Conservation (phyloP, 192 early-diverging fungal species). For the Lobosporangium transversale region DNA sequence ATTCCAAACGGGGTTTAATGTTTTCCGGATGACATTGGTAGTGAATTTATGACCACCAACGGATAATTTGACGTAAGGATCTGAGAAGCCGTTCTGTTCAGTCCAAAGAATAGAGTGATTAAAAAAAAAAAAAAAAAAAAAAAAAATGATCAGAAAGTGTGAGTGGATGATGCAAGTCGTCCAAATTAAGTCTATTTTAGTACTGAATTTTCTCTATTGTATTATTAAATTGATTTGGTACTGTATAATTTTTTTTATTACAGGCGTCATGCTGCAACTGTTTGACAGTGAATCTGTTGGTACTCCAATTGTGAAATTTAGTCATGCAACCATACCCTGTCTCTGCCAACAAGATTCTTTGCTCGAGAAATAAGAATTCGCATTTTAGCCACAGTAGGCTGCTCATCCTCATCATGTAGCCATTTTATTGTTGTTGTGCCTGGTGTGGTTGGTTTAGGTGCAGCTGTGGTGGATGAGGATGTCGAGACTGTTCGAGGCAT, state of each 20-base stretch:
- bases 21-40: conserved; percentile 70
- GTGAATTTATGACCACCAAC: conserved; percentile 48
- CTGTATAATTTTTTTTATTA: conserved; percentile 4
- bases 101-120: too few species aligned
- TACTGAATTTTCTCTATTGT: too few species aligned
- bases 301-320: neutral
- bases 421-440: neutral
- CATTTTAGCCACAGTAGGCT: conserved; percentile 11
- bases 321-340: conserved; percentile 34
- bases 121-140: neutral
- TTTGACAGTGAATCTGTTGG: too few species aligned
- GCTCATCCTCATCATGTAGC: conserved; percentile 24
- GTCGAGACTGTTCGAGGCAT: conserved; percentile 19
- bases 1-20: conserved; percentile 77
- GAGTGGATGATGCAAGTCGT: too few species aligned
- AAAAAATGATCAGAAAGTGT: neutral
- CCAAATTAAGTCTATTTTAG: too few species aligned
- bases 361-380: conserved; percentile 34
- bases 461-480: conserved; percentile 10
- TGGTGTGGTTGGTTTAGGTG: conserved; percentile 7
- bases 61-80: conserved; percentile 44
- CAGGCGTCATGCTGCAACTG: too few species aligned
- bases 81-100: conserved; percentile 40
- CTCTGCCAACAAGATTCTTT: conserved; percentile 35
- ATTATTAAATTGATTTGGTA: too few species aligned